Evolutionary conservation across 2,329 filamentous ascomycete species (phyloP), one percentile per base, ranked within the genome.

Genomic region (Xylariaceae sp.): DNA sequence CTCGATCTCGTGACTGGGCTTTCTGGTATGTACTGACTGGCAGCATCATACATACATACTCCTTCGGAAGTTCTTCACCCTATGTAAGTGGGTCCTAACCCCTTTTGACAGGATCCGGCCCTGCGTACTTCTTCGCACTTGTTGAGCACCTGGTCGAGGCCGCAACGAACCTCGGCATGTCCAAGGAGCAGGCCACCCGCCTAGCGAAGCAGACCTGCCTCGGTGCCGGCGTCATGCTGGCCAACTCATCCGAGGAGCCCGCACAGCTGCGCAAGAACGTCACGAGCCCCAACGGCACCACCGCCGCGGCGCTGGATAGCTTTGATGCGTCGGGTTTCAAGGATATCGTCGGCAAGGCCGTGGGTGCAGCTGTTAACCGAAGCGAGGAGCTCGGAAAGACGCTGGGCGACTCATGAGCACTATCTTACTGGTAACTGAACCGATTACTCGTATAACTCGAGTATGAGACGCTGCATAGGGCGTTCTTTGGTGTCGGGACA

Each of bases 91-190:
- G n/a, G n/a, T n/a, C n/a, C n/a, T n/a, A n/a, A n/a, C 39, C 21
- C 16, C 39, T 19, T 23, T 5, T 28, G 11, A 11, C 34, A 71
- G 69, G 70, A 16, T 71, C 68, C 13, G 70, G 70, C 2, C 70
- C 70, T 0, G 70, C 70, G 1, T 73, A 73, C 57, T 73, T 73
- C 59, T 73, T 73, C 51, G 68, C 68, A 48, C 62, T 73, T 55
- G 70, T 73, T 5, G 70, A 73, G 50, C 69, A 73, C 52, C 57
- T 73, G 31, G 66, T 70, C 37, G 53, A 65, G 36, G 66, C 64
- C 43, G 70, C 63, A 9, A 60, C 58, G 7, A 54, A 57, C n/a
- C 56, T 71, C 2, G 70, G 70, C 2, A 61, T 73, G 17, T 60
- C 68, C 0, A 53, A 59, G 13, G 69, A 72, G 40, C 70, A 73